These are phyloP conservation scores for Helianthus annuus DNA, from an alignment of 129 eudicot species.

Conservation along the genomic window HanXRQr2.0-SUNRISE NC_035433.2:139957705-139958204, in stretches of 20 bases:
- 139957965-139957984: conserved; percentile 5
- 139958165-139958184: conserved; percentile 13
- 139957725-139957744: no score
- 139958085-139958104: background rate
- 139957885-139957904: background rate
- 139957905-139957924: background rate
- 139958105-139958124: conserved; percentile 7
- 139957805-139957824: no score
- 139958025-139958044: conserved; percentile 25
- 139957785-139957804: no score
- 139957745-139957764: no score
- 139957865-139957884: no score
- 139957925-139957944: no score
- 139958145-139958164: background rate
- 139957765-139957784: no score
- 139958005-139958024: conserved; percentile 7
- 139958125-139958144: conserved; percentile 20
- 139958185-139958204: conserved; percentile 16
- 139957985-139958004: conserved; percentile 14
- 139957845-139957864: background rate
- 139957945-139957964: conserved; percentile 1
- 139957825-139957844: conserved; percentile 11
- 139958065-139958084: background rate
- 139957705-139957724: no score
- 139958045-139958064: conserved; percentile 9